Evolutionary conservation across 2,329 filamentous ascomycete genomes (phyloP), one percentile per base, ranked within the genome.

Genomic region (Fusarium foetens): DNA sequence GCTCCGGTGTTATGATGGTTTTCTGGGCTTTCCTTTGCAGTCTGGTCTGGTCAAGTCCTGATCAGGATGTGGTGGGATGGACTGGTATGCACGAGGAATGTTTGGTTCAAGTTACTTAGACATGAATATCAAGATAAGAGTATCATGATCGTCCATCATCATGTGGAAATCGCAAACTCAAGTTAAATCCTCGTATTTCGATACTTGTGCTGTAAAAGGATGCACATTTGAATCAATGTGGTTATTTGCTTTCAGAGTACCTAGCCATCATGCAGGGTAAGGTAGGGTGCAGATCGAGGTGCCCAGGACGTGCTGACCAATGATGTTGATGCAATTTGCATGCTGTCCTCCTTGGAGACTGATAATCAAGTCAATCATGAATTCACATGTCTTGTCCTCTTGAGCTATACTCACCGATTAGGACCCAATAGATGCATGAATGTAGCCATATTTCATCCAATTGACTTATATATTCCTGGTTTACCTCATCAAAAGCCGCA

Each of bases 1-100:
- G 71, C 71, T 59, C 65, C 46, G 68, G 68, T 73, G 71, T 72
- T 74, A 45, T 67, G 58, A 49, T 29, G 64, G 55, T 61, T 53
- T 51, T 61, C 51, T 65, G 35, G 46, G 51, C 27, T 55, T 73
- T 70, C 43, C 57, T 67, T 62, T 58, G 42, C 45, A 60, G 58
- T 55, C 38, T 52, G 31, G 14, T 55, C 48, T 31, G 38, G 25
- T 38, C n/a, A 19, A n/a, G 11, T 25, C 49, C 27, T 35, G n/a
- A 35, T 23, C 31, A 14, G 8, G 25, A 46, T 39, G 35, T 19
- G 16, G 29, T 66, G n/a, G 49, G 54, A 46, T 46, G 51, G n/a
- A 23, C 33, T 58, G 29, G 48, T 66, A 17, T 36, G 48, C 36
- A 62, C 41, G 41, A 51, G 43, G 59, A 49, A 71, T 52, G 42